Conservation (phyloP, 2,329 filamentous ascomycete species). For the Scolecobasidium constrictum region DNA sequence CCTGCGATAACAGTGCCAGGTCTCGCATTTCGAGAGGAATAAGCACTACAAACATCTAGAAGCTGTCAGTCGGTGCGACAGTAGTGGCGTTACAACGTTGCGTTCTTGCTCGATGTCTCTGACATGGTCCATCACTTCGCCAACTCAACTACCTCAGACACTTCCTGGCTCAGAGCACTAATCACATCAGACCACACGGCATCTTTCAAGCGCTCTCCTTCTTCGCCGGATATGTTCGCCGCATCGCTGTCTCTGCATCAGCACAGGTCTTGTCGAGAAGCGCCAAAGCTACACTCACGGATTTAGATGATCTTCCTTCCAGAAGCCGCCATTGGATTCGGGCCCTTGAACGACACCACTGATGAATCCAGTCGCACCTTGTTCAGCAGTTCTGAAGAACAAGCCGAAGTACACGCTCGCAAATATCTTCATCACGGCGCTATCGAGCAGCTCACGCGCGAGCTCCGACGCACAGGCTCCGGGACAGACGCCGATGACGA, state of each 20-base stretch:
- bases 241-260: neutral
- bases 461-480: constrained; percentile 1
- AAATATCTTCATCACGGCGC: neutral
- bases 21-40: no score
- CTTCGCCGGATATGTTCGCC: neutral
- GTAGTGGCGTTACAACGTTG: no score
- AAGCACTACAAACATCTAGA: no score
- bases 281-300: neutral
- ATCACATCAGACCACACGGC: constrained; percentile 6
- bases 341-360: neutral
- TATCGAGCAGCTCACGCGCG: neutral
- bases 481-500: constrained; percentile 3
- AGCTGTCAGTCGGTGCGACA: no score
- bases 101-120: no score
- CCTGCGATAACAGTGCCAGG: no score
- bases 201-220: neutral
- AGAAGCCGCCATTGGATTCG: constrained; percentile 5
- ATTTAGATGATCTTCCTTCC: constrained; percentile 3
- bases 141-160: neutral
- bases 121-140: no score
- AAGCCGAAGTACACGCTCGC: neutral
- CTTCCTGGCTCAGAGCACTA: neutral
- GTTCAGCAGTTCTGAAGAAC: constrained; percentile 7
- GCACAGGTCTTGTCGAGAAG: neutral
- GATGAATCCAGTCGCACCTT: constrained; percentile 8